Evolutionary conservation across 1,284 basidiomycete genomes (phyloP).

Genomic region (Kalmanozyma brasiliensis): DNA sequence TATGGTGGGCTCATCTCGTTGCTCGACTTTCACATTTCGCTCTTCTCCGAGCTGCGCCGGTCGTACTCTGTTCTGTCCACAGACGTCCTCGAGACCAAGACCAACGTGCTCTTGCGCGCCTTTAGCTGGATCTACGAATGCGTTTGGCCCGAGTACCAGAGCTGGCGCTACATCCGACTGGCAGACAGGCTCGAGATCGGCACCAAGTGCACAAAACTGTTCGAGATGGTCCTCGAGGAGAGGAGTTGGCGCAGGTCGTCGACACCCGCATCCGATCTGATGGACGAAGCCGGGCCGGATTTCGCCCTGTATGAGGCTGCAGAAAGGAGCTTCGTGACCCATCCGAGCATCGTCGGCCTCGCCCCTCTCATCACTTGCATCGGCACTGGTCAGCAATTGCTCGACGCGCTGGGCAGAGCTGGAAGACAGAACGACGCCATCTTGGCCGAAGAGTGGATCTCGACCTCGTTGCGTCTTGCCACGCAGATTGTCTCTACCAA

Average conservation of each 20-base stretch:
- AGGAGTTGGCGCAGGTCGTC: slow-evolving; percentile 27
- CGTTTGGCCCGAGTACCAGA: slow-evolving; percentile 83
- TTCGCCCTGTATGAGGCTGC: slow-evolving; percentile 70
- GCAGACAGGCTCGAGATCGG: slow-evolving; percentile 84
- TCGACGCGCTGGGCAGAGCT: slow-evolving; percentile 74
- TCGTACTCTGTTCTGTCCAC: slow-evolving; percentile 72
- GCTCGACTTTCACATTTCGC: slow-evolving; percentile 78
- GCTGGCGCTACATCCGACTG: slow-evolving; percentile 82
- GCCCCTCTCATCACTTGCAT: slow-evolving; percentile 79
- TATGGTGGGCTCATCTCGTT: slow-evolving; percentile 83
- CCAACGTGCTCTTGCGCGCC: slow-evolving; percentile 81
- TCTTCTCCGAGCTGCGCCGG: slow-evolving; percentile 78
- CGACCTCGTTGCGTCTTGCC: slow-evolving; percentile 75
- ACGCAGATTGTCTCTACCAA: slow-evolving; percentile 42
- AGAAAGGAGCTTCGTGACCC: slow-evolving; percentile 76
- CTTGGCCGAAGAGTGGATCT: slow-evolving; percentile 76
- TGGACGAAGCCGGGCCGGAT: slow-evolving; percentile 21
- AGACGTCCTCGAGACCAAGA: slow-evolving; percentile 77
- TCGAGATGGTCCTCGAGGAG: slow-evolving; percentile 76
- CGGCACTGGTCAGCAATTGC: slow-evolving; percentile 74
- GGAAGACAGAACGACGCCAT: slow-evolving; percentile 78
- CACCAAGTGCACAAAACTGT: slow-evolving; percentile 75
- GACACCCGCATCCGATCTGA: slow-evolving; percentile 61
- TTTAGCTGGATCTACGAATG: slow-evolving; percentile 81
- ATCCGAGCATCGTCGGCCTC: slow-evolving; percentile 79